Percentiles rank a stretch among this genome's conserved stretches.
phyloP scores from a whole-genome alignment of 306 rosid species.

The Bauhinia variegata region DNA sequence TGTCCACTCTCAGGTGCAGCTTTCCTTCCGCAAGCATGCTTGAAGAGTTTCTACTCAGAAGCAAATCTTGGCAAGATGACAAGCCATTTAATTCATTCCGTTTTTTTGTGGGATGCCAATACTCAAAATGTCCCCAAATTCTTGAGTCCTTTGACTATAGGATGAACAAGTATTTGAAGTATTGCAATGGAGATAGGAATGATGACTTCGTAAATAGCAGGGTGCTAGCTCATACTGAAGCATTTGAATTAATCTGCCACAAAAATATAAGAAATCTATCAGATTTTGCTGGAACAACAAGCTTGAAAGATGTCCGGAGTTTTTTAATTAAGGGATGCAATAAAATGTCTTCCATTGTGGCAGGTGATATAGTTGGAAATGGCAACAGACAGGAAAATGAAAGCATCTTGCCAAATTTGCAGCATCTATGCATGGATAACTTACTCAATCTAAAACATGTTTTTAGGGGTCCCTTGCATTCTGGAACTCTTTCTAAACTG shows the following conservation, averaged over 20 bases:
- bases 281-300: background rate
- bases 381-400: background rate
- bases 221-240: background rate
- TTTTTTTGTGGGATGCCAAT: constrained; percentile 36
- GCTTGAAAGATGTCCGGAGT: background rate
- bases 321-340: constrained; percentile 1
- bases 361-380: background rate
- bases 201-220: background rate
- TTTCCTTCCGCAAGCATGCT: constrained; percentile 30
- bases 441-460: constrained; percentile 18
- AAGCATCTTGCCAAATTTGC: constrained; percentile 31
- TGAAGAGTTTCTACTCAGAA: constrained; percentile 10
- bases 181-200: background rate
- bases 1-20: constrained; percentile 23
- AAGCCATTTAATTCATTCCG: constrained; percentile 20
- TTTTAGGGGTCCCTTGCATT: constrained; percentile 21
- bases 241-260: background rate
- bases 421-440: constrained; percentile 29
- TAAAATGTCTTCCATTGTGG: constrained; percentile 16
- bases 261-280: background rate
- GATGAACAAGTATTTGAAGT: background rate
- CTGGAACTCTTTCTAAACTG: constrained; percentile 29
- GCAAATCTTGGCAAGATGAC: background rate
- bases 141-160: background rate
- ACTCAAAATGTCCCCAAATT: constrained; percentile 14